Percentiles rank a stretch among this genome's conserved stretches.
Evolutionary conservation across 2,329 filamentous ascomycete species (phyloP).

Genomic region (Arachnopeziza araneosa): DNA sequence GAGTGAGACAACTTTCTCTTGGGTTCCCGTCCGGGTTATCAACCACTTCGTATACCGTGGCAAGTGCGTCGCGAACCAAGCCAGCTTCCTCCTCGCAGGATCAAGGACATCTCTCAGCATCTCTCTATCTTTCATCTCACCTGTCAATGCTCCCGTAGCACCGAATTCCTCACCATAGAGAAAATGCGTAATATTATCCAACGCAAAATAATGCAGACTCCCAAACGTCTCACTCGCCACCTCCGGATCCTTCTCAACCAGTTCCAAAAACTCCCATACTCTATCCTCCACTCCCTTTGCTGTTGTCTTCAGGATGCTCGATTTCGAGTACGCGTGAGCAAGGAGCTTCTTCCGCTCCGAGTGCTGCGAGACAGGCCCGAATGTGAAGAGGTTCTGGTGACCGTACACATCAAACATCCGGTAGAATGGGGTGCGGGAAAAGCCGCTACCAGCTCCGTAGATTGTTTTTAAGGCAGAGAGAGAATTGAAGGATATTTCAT

Average conservation of each 20-base stretch:
- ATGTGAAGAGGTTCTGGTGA: constrained; percentile 47
- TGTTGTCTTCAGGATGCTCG: constrained; percentile 34
- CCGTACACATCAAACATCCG: constrained; percentile 39
- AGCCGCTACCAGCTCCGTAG: constrained; percentile 57
- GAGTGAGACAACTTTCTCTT: constrained; percentile 31
- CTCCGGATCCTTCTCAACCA: constrained; percentile 34
- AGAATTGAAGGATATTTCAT: constrained; percentile 55
- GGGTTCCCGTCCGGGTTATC: constrained; percentile 36
- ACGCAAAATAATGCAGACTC: constrained; percentile 46
- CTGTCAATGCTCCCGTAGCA: constrained; percentile 38
- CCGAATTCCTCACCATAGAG: constrained; percentile 41
- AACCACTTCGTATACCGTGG: constrained; percentile 42
- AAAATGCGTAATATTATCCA: constrained; percentile 48
- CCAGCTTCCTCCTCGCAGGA: constrained; percentile 38
- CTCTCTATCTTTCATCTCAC: constrained; percentile 32
- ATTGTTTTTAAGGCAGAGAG: constrained; percentile 54
- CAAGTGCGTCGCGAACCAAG: constrained; percentile 46
- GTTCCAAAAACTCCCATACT: constrained; percentile 34
- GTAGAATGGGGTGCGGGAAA: constrained; percentile 61
- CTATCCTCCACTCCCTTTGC: constrained; percentile 35
- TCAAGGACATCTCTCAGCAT: constrained; percentile 45
- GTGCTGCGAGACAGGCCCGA: constrained; percentile 39
- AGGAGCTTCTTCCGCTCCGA: constrained; percentile 46
- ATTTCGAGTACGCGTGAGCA: constrained; percentile 48
- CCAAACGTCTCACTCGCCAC: constrained; percentile 40